Conservation (phyloP, 345 rosid genomes). For the Citrus sinensis region DVS_A1.0 CM039167.1:4195001-4195500, state of each 20-base stretch:
- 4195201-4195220: background rate
- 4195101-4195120: background rate
- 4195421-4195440: slow-evolving; percentile 70
- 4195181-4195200: background rate
- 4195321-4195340: slow-evolving; percentile 78
- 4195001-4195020: background rate
- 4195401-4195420: slow-evolving; percentile 72
- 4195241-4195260: background rate
- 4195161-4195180: background rate
- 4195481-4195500: slow-evolving; percentile 10
- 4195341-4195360: slow-evolving; percentile 81
- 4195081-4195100: background rate
- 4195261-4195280: slow-evolving; percentile 41
- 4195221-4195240: background rate
- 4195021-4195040: background rate
- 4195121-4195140: background rate
- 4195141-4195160: background rate
- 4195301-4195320: slow-evolving; percentile 88
- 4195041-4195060: slow-evolving; percentile 1
- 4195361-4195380: slow-evolving; percentile 78
- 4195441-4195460: slow-evolving; percentile 82
- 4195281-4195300: slow-evolving; percentile 79
- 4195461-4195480: slow-evolving; percentile 71
- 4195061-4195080: background rate
- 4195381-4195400: slow-evolving; percentile 86